Conservation (phyloP, 2,329 filamentous ascomycete species). For the Corniculantispora saksenae region DNA sequence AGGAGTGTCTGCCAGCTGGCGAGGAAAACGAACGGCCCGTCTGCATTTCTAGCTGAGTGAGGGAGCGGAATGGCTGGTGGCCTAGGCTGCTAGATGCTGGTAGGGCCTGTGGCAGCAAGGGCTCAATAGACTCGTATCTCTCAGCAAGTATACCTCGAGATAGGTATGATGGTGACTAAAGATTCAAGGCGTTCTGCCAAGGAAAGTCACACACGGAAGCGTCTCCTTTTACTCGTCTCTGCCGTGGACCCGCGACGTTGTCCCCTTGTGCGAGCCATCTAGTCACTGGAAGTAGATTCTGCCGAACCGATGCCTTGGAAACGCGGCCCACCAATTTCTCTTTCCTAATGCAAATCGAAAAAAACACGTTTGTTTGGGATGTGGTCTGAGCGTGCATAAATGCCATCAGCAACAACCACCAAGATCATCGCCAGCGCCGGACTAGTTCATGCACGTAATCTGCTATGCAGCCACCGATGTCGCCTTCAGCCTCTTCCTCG, state of each 20-base stretch:
- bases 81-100: not conserved
- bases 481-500: not conserved
- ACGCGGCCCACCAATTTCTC: not conserved
- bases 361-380: not conserved
- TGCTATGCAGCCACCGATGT: not conserved
- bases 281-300: not conserved
- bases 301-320: not conserved
- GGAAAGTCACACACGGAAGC: not conserved
- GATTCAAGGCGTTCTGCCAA: not conserved
- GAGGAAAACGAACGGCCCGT: constrained; percentile 8
- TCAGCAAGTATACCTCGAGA: not conserved
- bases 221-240: not conserved
- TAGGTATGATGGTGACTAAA: not conserved
- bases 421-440: not conserved
- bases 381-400: constrained; percentile 4
- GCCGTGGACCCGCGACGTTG: not conserved
- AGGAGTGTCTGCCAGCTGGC: constrained; percentile 15
- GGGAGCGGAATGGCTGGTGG: not conserved
- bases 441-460: constrained; percentile 4
- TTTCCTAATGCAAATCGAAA: not conserved
- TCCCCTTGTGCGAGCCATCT: not conserved
- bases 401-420: not conserved
- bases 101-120: not conserved
- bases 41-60: not conserved
- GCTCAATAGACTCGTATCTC: not conserved